phyloP scores from a whole-genome alignment of 2,329 filamentous ascomycete species.

The Huntiella omanensis region DNA sequence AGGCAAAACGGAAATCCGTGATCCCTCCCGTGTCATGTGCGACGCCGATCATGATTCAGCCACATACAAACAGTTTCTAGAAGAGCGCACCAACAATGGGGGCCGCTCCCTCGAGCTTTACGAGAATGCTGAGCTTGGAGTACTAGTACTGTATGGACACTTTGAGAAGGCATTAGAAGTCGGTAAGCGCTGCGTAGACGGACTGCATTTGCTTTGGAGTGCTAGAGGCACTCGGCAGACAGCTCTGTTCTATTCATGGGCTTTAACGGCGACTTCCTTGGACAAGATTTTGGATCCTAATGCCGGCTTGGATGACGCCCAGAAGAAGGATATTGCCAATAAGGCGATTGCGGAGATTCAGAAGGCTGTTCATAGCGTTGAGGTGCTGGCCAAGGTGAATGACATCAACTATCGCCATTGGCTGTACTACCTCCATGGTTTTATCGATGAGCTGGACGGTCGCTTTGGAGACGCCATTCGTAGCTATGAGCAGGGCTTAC shows the following conservation, averaged over 20 bases:
- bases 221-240: conserved; percentile 36
- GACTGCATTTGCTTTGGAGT: conserved; percentile 36
- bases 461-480: conserved; percentile 39
- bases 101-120: conserved; percentile 50
- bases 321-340: conserved; percentile 20
- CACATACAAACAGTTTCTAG: conserved; percentile 40
- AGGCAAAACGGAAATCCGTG: conserved; percentile 44
- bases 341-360: conserved; percentile 34
- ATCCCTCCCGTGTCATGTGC: conserved; percentile 38
- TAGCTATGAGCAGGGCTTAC: conserved; percentile 51
- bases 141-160: conserved; percentile 43
- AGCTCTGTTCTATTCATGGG: conserved; percentile 40
- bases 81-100: conserved; percentile 33
- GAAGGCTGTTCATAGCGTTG: conserved; percentile 38
- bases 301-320: conserved; percentile 12
- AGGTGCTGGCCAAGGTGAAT: conserved; percentile 37
- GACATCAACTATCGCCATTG: conserved; percentile 55
- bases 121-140: conserved; percentile 44
- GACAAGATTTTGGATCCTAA: conserved; percentile 28
- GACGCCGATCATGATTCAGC: conserved; percentile 46
- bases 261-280: conserved; percentile 33
- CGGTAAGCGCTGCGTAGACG: conserved; percentile 30
- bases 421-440: conserved; percentile 49
- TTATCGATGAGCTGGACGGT: conserved; percentile 42
- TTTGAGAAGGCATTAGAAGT: conserved; percentile 40